phyloP scores from a whole-genome alignment of 768 basidiomycete genomes.

The Hericium coralloides region DNA sequence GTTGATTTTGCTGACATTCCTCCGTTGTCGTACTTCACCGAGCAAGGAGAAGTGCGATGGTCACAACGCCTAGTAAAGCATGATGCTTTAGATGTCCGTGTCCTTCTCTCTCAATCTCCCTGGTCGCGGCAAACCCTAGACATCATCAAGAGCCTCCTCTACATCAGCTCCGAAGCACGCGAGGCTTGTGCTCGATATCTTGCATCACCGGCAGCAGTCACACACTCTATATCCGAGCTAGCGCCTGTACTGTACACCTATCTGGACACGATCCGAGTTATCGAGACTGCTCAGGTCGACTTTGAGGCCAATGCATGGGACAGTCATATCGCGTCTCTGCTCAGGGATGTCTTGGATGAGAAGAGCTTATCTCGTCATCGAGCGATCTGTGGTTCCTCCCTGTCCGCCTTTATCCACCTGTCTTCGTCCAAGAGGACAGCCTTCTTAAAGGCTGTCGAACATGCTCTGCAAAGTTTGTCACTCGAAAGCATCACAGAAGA shows the following conservation, averaged over 20 bases:
- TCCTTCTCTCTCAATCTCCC: constrained; percentile 30
- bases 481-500: neutral
- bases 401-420: constrained; percentile 1
- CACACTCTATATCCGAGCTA: constrained; percentile 8
- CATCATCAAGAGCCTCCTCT: constrained; percentile 36
- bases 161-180: constrained; percentile 21
- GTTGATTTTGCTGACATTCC: neutral
- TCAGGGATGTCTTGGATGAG: constrained; percentile 7
- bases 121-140: constrained; percentile 38
- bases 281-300: neutral
- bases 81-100: constrained; percentile 20
- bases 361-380: neutral
- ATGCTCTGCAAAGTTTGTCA: neutral
- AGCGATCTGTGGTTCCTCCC: constrained; percentile 1
- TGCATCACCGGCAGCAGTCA: constrained; percentile 5
- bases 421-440: constrained; percentile 1
- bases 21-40: constrained; percentile 4
- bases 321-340: constrained; percentile 14
- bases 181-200: constrained; percentile 15
- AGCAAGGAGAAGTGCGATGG: constrained; percentile 5
- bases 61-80: neutral
- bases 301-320: neutral
- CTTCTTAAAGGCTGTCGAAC: neutral
- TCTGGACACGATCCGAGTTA: constrained; percentile 5
- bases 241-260: constrained; percentile 15